Base-by-base conservation (phyloP, 345 rosid species). In the Heritiera littoralis region DNA sequence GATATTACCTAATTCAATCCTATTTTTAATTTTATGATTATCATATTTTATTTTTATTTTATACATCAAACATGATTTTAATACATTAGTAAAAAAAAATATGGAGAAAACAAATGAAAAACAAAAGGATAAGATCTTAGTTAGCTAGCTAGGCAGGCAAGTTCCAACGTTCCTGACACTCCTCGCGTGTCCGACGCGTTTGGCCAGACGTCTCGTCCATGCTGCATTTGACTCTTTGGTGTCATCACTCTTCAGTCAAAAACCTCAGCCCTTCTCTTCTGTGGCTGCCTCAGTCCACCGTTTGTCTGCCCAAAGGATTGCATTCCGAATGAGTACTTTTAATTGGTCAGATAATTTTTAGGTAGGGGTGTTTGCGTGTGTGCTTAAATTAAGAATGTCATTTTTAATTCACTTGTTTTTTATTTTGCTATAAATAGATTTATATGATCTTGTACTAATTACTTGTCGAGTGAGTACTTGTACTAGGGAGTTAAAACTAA, bases 91-190 rank as follows among this genome's bases (percentile, higher is more conserved):
- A 1, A 46, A 46, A 46, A 46, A 8, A 46, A 8, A n/a, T n/a
- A n/a, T 2, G 4, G 5, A 12, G 12, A 12, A 49, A 13, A 23
- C 28, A 11, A 49, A 49, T 0, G 15, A 49, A 49, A 49, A 11
- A 49, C 14, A 13, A 0, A 13, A 52, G 56, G 56, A 52, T 52
- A 52, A 52, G 67, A 14, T 35, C 38, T 35, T 35, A 35, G 38
- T 2, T 0, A 13, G 67, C 43, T 6, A 49, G 30, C 1, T 6
- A 41, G 60, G 54, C 1, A 74, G 72, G 38, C 78, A 74, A 86
- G 84, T 83, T 56, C 83, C 85, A 56, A 86, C 65, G 86, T 74
- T 14, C 45, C 84, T 85, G 85, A 86, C 84, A 84, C 5, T 40
- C 74, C 78, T 80, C 85, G 78, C 84, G 85, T 86, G 85, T 35